A percentile compares a stretch with the other conserved stretches of the same genome.
phyloP scores from a whole-genome alignment of 495 filamentous ascomycete species.

The Lepraria neglecta region DNA sequence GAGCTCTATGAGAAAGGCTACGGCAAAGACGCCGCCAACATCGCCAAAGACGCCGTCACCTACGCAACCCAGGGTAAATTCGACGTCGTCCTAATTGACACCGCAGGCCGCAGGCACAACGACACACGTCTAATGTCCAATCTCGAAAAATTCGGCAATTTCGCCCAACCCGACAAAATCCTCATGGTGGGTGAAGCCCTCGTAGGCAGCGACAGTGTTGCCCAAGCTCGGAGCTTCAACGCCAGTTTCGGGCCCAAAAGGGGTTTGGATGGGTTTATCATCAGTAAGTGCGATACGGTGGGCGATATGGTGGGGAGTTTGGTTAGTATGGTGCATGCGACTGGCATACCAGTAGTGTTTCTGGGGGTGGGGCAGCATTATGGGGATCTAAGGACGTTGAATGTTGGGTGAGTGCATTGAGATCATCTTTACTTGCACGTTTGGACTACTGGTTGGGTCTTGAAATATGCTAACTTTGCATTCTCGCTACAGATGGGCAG shows the following conservation, averaged over 20 bases:
- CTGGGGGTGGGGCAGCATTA: conserved; percentile 96
- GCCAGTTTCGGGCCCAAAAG: conserved; percentile 76
- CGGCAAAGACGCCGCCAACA: conserved; percentile 91
- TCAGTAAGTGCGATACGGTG: conserved; percentile 96
- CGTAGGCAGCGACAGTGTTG: conserved; percentile 88
- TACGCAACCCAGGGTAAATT: conserved; percentile 68
- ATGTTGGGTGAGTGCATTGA: conserved; percentile 43
- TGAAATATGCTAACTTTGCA: too few relatives aligned
- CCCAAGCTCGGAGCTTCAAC: conserved; percentile 94
- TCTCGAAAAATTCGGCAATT: conserved; percentile 92
- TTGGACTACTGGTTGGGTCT: too few relatives aligned
- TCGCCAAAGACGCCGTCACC: conserved; percentile 85
- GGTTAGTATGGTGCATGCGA: conserved; percentile 96
- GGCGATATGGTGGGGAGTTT: conserved; percentile 97
- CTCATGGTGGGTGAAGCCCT: conserved; percentile 98
- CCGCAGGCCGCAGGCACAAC: conserved; percentile 90
- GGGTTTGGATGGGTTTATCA: conserved; percentile 89
- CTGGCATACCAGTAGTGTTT: conserved; percentile 89
- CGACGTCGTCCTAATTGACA: conserved; percentile 95
- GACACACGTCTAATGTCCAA: conserved; percentile 91
- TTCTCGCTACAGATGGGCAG: too few relatives aligned
- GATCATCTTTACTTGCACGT: too few relatives aligned
- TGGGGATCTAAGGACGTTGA: conserved; percentile 86
- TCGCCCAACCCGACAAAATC: conserved; percentile 94
- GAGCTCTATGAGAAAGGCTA: conserved; percentile 96